A percentile compares a stretch with the other conserved stretches of the same genome.
Conservation (phyloP, 495 filamentous ascomycete genomes). For the Hypoxylon cercidicola region DNA sequence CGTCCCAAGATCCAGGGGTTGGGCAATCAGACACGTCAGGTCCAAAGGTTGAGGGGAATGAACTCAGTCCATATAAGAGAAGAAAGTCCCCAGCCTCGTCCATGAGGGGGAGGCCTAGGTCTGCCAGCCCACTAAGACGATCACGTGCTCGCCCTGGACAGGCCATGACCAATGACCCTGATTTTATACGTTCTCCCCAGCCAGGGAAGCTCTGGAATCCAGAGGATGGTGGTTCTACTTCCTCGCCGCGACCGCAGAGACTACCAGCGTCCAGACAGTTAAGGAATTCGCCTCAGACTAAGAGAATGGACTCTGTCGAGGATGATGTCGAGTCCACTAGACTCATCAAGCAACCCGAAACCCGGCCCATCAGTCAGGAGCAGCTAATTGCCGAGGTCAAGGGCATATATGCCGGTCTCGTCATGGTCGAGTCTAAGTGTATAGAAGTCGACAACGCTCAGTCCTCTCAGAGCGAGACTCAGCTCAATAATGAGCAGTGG, state of each 20-base stretch:
- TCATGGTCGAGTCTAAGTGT: constrained; percentile 79
- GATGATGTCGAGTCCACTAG: constrained; percentile 33
- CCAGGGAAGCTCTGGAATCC: constrained; percentile 52
- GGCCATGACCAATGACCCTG: constrained; percentile 36
- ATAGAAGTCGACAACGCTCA: constrained; percentile 74
- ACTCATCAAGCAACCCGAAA: constrained; percentile 55
- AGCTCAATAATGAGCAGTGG: constrained; percentile 69
- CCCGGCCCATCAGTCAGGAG: constrained; percentile 69
- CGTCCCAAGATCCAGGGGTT: constrained; percentile 21
- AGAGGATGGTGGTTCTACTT: constrained; percentile 35
- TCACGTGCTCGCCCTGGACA: constrained; percentile 38
- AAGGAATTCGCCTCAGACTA: constrained; percentile 17
- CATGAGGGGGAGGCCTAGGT: constrained; percentile 23
- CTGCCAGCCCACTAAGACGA: constrained; percentile 35
- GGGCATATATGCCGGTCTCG: constrained; percentile 75
- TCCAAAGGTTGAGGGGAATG: constrained; percentile 18
- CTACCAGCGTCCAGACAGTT: constrained; percentile 12
- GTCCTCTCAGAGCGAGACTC: constrained; percentile 52
- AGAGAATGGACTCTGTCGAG: constrained; percentile 26
- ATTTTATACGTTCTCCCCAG: constrained; percentile 45
- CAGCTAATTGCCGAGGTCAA: constrained; percentile 72
- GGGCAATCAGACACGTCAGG: constrained; percentile 11
- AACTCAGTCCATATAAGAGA: constrained; percentile 29
- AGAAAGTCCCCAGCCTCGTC: constrained; percentile 37
- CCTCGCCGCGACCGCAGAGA: constrained; percentile 29